These are phyloP conservation scores for Ophiocytium majus DNA, from an alignment of 352 stramenopile genomes.

Conservation along the genomic window DNA sequence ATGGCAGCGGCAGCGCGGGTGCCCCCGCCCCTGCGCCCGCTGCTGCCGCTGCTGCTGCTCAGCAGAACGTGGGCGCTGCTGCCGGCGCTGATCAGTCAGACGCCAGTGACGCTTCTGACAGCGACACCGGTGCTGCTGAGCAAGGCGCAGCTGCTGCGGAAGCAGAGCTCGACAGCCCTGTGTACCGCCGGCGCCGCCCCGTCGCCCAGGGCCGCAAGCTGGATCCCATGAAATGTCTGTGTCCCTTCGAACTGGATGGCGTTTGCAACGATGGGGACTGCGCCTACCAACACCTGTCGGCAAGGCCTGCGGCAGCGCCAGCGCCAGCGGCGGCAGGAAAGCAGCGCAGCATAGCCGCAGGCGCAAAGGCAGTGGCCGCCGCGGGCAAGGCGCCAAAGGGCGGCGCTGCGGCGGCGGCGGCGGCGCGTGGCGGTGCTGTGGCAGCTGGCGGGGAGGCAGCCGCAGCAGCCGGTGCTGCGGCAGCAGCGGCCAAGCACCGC, in stretches of 20 bases:
- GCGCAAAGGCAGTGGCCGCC: neutral
- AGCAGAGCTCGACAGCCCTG: neutral
- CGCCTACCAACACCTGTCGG: neutral
- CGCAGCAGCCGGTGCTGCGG: neutral
- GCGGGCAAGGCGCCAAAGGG: neutral
- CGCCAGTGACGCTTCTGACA: too few relatives aligned
- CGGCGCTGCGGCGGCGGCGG: too few relatives aligned
- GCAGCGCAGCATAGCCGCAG: too few relatives aligned
- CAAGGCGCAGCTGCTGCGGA: neutral
- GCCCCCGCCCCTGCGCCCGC: too few relatives aligned
- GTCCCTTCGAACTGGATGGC: conserved; percentile 46
- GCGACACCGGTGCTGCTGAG: neutral
- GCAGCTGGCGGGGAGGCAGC: neutral
- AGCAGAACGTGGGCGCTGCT: neutral
- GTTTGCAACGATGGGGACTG: conserved; percentile 50
- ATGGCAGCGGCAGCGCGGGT: too few relatives aligned
- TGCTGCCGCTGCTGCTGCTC: neutral
- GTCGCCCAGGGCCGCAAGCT: too few relatives aligned
- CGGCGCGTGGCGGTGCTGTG: too few relatives aligned
- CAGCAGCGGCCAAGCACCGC: neutral
- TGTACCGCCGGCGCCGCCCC: neutral
- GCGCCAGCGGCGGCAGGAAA: too few relatives aligned
- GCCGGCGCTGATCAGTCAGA: neutral
- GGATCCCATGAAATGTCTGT: conserved; percentile 42
- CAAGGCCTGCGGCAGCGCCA: neutral